Conservation (phyloP, 2,329 filamentous ascomycete species). For the Clonostachys byssicola region DNA sequence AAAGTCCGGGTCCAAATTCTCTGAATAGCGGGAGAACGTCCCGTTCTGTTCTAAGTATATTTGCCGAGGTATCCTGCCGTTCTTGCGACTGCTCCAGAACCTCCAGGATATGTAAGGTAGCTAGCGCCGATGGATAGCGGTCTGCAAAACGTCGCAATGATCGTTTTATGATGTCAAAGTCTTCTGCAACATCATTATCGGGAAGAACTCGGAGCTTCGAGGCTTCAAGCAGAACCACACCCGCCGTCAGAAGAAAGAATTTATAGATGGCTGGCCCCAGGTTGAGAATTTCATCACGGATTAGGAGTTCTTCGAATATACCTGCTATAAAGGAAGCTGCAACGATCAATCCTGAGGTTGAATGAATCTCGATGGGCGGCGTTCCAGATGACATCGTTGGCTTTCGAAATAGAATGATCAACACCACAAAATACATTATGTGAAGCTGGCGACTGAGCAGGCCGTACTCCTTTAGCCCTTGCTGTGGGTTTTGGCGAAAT, state of each 20-base stretch:
- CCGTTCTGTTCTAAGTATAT: not conserved
- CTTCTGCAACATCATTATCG: not conserved
- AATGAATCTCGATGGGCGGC: not conserved
- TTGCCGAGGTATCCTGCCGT: not conserved
- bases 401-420: not conserved
- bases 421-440: not conserved
- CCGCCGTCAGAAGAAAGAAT: not conserved
- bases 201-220: not conserved
- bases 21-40: not conserved
- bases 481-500: not conserved
- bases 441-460: not conserved
- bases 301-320: not conserved
- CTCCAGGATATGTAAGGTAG: not conserved
- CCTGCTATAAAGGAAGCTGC: not conserved
- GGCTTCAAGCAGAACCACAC: not conserved
- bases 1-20: not conserved
- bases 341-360: not conserved
- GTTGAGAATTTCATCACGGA: not conserved
- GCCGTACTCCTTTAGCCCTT: not conserved
- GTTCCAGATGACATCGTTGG: not conserved
- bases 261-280: not conserved
- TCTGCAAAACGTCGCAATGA: not conserved
- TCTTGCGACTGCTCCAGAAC: not conserved
- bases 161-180: not conserved
- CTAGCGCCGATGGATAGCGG: not conserved